phyloP scores from a whole-genome alignment of 1,139 yeast genomes.

The Candida sanyaensis region DNA sequence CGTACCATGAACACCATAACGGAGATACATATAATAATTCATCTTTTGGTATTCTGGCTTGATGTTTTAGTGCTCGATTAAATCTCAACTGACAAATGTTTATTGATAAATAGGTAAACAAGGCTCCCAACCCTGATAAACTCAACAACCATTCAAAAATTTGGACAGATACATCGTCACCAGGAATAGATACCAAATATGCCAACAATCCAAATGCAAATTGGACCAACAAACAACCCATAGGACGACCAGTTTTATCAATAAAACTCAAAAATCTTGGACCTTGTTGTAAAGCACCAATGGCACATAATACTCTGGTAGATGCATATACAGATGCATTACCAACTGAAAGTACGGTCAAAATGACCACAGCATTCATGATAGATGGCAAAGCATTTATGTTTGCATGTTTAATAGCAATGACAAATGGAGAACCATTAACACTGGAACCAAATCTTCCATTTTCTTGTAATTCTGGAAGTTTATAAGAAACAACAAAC shows the following conservation, averaged over 20 bases:
- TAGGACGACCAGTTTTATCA: constrained; percentile 36
- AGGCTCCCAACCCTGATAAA: constrained; percentile 24
- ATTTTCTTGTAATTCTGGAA: constrained; percentile 17
- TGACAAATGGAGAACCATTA: constrained; percentile 42
- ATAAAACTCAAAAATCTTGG: constrained; percentile 32
- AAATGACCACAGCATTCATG: constrained; percentile 33
- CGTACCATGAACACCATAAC: constrained; percentile 33
- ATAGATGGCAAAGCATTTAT: constrained; percentile 35
- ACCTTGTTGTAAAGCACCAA: constrained; percentile 37
- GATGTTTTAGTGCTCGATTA: constrained; percentile 27
- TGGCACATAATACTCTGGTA: constrained; percentile 35
- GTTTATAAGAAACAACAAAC: constrained; percentile 31
- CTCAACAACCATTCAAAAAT: constrained; percentile 27
- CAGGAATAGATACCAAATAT: constrained; percentile 34
- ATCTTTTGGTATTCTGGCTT: constrained; percentile 30
- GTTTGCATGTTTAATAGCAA: constrained; percentile 35
- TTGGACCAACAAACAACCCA: constrained; percentile 29
- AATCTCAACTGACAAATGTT: constrained; percentile 34
- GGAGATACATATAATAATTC: constrained; percentile 33
- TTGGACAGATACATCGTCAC: constrained; percentile 16
- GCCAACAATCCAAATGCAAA: constrained; percentile 30
- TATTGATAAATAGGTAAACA: constrained; percentile 31
- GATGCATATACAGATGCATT: constrained; percentile 40
- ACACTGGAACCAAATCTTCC: constrained; percentile 19
- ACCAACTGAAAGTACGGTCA: constrained; percentile 35